These are phyloP conservation scores for Deuterostichococcus epilithicus DNA, from an alignment of 139 green algal genomes.

Conservation along the genomic window DNA sequence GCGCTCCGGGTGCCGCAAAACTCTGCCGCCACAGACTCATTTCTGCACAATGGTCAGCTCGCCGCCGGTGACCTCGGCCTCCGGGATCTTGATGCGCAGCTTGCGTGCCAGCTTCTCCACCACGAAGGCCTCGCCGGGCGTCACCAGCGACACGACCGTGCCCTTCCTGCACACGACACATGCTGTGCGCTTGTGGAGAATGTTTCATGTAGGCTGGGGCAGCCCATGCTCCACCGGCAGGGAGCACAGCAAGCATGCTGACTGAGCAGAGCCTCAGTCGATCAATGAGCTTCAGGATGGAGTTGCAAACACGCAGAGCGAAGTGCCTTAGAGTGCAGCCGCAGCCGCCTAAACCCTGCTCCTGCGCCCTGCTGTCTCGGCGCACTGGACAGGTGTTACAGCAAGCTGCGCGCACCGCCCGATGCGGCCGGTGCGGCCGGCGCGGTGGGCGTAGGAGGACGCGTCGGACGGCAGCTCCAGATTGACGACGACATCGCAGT, in stretches of 20 bases:
- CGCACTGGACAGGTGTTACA: no score
- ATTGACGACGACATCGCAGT: constrained; percentile 89
- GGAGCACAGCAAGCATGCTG: neutral
- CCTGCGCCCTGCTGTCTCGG: no score
- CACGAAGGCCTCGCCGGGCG: constrained; percentile 63
- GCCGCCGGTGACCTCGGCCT: constrained; percentile 28
- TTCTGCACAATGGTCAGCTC: neutral
- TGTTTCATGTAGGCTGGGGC: no score
- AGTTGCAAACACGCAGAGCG: no score
- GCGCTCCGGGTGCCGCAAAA: no score
- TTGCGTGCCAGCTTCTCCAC: constrained; percentile 61
- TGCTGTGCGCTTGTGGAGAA: neutral
- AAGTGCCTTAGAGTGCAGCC: no score
- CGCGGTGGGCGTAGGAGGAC: constrained; percentile 84
- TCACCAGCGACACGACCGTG: constrained; percentile 64
- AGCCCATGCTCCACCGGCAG: no score
- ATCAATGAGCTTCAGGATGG: no score
- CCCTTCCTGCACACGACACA: constrained; percentile 46
- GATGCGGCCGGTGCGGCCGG: constrained; percentile 72
- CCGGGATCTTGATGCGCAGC: constrained; percentile 53
- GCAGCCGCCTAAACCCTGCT: no score
- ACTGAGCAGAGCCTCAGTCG: no score
- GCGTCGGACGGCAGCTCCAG: constrained; percentile 82
- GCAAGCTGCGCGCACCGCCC: constrained; percentile 8
- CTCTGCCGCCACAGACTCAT: no score